A percentile compares a stretch with the other conserved stretches of the same genome.
Conservation (phyloP, 768 basidiomycete species). For the Amanita rimosa region DNA sequence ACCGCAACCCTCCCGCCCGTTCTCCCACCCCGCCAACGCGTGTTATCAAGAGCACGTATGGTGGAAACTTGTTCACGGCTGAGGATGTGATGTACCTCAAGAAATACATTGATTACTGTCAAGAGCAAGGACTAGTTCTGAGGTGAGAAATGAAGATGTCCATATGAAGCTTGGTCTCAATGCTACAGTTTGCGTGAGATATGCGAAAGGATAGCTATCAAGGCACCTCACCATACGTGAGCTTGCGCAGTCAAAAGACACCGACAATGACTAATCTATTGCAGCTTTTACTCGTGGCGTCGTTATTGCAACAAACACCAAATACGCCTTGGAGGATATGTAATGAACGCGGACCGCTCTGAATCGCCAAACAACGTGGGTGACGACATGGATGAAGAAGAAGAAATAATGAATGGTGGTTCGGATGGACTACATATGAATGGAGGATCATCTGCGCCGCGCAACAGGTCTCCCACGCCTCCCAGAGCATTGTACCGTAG, state of each 20-base stretch:
- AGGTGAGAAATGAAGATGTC: conserved; percentile 34
- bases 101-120: conserved; percentile 85
- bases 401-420: conserved; percentile 19
- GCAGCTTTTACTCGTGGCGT: conserved; percentile 83
- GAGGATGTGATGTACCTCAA: conserved; percentile 79
- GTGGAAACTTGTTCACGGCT: conserved; percentile 77
- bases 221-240: conserved; percentile 87
- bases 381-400: conserved; percentile 31
- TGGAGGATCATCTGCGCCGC: conserved; percentile 23
- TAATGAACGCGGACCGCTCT: conserved; percentile 55
- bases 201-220: conserved; percentile 78
- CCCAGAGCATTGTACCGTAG: conserved; percentile 72
- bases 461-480: conserved; percentile 69
- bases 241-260: conserved; percentile 12
- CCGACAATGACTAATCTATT: not conserved
- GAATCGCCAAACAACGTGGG: conserved; percentile 32
- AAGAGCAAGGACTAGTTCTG: conserved; percentile 75
- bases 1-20: conserved; percentile 57
- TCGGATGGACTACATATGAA: conserved; percentile 33
- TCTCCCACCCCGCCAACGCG: conserved; percentile 79
- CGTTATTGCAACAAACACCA: conserved; percentile 91
- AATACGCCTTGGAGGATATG: conserved; percentile 78
- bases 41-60: conserved; percentile 83
- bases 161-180: not conserved
- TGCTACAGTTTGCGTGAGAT: conserved; percentile 59